Conservation (phyloP, 768 basidiomycete genomes). For the Lenzites betulinus region DNA sequence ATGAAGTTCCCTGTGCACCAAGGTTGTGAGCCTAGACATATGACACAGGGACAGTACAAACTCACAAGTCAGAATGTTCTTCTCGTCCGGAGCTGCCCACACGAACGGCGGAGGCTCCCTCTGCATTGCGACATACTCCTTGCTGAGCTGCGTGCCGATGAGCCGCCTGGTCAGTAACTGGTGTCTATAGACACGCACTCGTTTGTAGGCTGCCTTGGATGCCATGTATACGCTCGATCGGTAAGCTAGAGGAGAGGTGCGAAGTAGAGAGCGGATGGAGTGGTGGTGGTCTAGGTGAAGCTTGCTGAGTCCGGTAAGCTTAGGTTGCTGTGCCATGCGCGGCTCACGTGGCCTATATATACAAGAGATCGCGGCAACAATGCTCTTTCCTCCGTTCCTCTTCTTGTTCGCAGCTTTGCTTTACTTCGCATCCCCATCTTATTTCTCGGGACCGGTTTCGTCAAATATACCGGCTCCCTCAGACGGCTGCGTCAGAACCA, state of each 20-base stretch:
- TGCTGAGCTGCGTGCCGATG: slow-evolving; percentile 55
- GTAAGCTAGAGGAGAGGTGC: neutral
- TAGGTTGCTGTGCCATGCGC: neutral
- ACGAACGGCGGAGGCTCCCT: slow-evolving; percentile 93
- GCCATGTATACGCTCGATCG: slow-evolving; percentile 53
- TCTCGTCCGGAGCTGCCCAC: slow-evolving; percentile 95
- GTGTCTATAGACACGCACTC: slow-evolving; percentile 46
- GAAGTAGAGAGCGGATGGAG: slow-evolving; percentile 5
- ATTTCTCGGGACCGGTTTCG: no score
- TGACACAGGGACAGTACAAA: slow-evolving; percentile 19
- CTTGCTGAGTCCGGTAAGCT: neutral
- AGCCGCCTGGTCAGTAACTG: neutral
- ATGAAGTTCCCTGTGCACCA: slow-evolving; percentile 82
- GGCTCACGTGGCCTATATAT: slow-evolving; percentile 17
- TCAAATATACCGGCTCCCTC: no score
- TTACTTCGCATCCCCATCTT: neutral
- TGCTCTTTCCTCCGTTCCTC: neutral
- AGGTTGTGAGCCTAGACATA: slow-evolving; percentile 1
- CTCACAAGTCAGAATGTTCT: slow-evolving; percentile 95
- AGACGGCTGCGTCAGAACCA: no score
- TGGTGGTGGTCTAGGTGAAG: slow-evolving; percentile 19
- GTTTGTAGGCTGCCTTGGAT: slow-evolving; percentile 84
- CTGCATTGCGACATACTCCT: slow-evolving; percentile 93
- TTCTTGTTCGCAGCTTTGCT: neutral
- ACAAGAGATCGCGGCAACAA: neutral